A percentile compares a stretch with the other conserved stretches of the same genome.
Evolutionary conservation across 2,329 filamentous ascomycete species (phyloP).

Genomic region (Colletotrichum sp.): DNA sequence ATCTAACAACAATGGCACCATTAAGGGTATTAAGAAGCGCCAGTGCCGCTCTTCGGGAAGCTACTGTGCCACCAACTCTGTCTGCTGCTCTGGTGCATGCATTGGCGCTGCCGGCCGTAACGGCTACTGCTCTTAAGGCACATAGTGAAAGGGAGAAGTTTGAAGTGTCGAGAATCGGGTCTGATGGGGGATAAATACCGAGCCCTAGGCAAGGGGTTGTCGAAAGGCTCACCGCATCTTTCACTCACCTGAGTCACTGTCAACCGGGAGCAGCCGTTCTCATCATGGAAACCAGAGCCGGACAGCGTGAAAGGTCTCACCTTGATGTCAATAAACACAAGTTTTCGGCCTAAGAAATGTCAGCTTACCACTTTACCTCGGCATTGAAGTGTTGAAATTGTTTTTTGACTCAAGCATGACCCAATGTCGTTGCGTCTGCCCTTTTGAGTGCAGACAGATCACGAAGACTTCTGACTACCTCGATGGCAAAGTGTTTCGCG

Average conservation of each 20-base stretch:
- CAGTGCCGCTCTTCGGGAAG: not conserved
- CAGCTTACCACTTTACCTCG: not conserved
- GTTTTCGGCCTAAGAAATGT: not conserved
- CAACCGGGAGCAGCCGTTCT: not conserved
- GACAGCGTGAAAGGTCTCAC: not conserved
- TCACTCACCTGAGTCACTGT: not conserved
- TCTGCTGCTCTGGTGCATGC: not conserved
- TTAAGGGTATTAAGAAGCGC: not conserved
- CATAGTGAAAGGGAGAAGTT: not conserved
- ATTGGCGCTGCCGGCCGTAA: not conserved
- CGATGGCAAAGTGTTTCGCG: not conserved
- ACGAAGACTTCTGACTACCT: not conserved
- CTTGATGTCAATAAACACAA: not conserved
- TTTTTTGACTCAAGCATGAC: not conserved
- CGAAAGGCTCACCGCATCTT: not conserved
- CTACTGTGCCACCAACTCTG: not conserved
- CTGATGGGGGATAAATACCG: not conserved
- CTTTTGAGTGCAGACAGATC: not conserved
- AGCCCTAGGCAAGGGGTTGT: not conserved
- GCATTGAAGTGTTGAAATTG: not conserved
- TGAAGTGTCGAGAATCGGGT: accelerated
- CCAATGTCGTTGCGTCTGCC: not conserved
- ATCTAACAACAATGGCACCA: accelerated
- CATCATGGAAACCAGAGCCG: not conserved
- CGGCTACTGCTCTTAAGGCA: not conserved